Evolutionary conservation across 2,329 filamentous ascomycete genomes (phyloP).

Genomic region (Penicillium sp.): DNA sequence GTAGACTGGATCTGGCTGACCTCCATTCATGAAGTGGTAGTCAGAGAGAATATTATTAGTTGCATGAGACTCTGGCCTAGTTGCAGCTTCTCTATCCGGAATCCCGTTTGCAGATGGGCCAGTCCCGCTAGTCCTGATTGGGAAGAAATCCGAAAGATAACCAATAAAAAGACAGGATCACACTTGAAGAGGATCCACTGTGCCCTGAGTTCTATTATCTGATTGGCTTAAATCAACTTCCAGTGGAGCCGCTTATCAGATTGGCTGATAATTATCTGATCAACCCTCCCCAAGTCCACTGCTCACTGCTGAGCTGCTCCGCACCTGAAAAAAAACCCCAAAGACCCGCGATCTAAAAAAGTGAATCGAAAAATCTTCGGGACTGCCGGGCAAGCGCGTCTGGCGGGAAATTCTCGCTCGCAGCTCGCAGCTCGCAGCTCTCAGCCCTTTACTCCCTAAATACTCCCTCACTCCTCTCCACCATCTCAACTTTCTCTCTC

Average conservation of each 20-base stretch:
- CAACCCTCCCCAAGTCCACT: neutral
- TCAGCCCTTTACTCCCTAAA: neutral
- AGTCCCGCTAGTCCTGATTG: neutral
- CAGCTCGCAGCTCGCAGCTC: neutral
- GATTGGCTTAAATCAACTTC: neutral
- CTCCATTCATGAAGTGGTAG: neutral
- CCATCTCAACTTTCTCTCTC: neutral
- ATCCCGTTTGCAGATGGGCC: constrained; percentile 9
- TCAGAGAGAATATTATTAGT: neutral
- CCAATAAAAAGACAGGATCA: neutral
- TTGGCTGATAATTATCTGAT: constrained; percentile 15
- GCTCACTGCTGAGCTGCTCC: neutral
- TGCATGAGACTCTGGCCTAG: neutral
- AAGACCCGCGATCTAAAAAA: neutral
- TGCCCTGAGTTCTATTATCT: neutral
- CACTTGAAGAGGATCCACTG: neutral
- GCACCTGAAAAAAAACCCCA: constrained; percentile 3
- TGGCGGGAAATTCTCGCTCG: constrained; percentile 4
- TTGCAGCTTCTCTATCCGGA: neutral
- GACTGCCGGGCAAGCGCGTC: constrained; percentile 8
- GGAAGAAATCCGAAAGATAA: neutral
- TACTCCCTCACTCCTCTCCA: neutral
- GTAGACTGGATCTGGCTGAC: neutral
- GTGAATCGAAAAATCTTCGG: neutral
- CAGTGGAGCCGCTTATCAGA: constrained; percentile 9